phyloP scores from a whole-genome alignment of 208 protist species.

The Endotrypanum monterogeii region DNA sequence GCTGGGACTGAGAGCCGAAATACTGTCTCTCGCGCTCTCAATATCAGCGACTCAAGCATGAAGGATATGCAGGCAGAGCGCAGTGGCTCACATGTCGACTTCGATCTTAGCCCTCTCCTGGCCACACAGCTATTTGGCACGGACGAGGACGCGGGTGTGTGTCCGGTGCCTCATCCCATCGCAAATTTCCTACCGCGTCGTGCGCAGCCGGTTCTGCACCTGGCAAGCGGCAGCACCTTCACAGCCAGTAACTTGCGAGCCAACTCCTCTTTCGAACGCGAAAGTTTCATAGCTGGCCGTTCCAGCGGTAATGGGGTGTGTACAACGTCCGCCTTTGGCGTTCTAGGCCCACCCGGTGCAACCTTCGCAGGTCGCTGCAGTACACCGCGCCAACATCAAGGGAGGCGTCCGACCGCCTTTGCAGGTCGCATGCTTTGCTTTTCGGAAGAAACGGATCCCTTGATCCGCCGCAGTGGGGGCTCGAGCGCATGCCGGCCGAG shows the following conservation, averaged over 20 bases:
- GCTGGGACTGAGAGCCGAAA: background rate
- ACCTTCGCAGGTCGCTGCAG: conserved; percentile 10
- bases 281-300: background rate
- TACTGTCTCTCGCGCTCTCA: conserved; percentile 26
- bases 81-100: conserved; percentile 29
- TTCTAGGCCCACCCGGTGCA: background rate
- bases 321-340: background rate
- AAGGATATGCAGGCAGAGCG: conserved; percentile 16
- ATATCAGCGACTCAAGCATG: conserved; percentile 31
- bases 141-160: conserved; percentile 13
- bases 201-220: conserved; percentile 22
- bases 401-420: conserved; percentile 12
- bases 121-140: conserved; percentile 23
- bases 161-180: conserved; percentile 7
- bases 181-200: conserved; percentile 9
- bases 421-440: conserved; percentile 26
- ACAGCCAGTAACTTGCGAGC: conserved; percentile 34
- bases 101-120: conserved; percentile 26
- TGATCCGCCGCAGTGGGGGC: conserved; percentile 23
- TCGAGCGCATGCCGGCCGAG: conserved; percentile 27
- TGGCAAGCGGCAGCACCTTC: conserved; percentile 32
- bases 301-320: background rate
- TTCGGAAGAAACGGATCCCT: conserved; percentile 28
- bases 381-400: conserved; percentile 15
- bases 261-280: conserved; percentile 27